Conservation (phyloP, 2,329 filamentous ascomycete genomes). For the Pseudogymnoascus sp. region DNA sequence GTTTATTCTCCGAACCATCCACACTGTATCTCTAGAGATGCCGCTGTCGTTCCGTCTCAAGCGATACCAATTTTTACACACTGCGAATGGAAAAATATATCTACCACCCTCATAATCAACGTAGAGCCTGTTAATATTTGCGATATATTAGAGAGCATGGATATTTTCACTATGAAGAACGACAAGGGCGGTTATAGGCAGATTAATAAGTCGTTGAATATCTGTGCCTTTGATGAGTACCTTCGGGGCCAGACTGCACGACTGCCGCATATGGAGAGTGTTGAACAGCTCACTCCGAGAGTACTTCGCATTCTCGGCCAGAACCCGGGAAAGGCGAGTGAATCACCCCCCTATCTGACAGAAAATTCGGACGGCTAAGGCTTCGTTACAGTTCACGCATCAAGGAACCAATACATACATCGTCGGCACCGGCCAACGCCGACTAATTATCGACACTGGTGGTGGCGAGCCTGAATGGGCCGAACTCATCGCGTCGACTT, state of each 20-base stretch:
- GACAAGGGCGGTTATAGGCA: not conserved
- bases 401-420: conserved; percentile 94
- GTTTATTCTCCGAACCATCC: not conserved
- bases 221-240: conserved; percentile 6
- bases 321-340: conserved; percentile 72
- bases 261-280: conserved; percentile 56
- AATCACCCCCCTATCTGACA: conserved; percentile 1
- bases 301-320: conserved; percentile 81
- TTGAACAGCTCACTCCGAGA: conserved; percentile 68
- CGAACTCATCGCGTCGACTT: conserved; percentile 55
- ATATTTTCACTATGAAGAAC: not conserved
- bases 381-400: conserved; percentile 48
- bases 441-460: conserved; percentile 84
- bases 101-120: not conserved
- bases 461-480: conserved; percentile 41
- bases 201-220: not conserved
- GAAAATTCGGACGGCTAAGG: conserved; percentile 55
- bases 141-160: not conserved
- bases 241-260: conserved; percentile 46
- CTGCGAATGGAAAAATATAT: not conserved
- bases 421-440: conserved; percentile 61
- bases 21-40: not conserved
- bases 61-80: not conserved
- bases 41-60: not conserved
- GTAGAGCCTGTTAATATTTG: not conserved